These are phyloP conservation scores for Malus sieversii DNA, from an alignment of 306 rosid genomes.

Conservation along the genomic window DNA sequence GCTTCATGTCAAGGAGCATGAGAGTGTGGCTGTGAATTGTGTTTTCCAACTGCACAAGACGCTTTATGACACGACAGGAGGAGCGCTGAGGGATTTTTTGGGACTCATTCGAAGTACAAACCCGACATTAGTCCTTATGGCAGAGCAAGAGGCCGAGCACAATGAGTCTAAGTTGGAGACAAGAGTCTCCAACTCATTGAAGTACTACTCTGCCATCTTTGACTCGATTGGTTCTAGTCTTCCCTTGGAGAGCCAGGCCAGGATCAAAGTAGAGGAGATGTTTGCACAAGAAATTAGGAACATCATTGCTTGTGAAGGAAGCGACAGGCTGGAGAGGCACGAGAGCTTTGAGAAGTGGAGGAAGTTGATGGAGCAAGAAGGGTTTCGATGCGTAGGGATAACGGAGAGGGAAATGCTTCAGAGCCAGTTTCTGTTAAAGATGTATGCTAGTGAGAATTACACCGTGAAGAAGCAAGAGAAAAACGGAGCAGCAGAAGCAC, in stretches of 20 bases:
- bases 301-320: constrained; percentile 81
- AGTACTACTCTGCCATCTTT: constrained; percentile 69
- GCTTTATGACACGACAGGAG: constrained; percentile 55
- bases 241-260: constrained; percentile 45
- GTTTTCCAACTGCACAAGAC: constrained; percentile 81
- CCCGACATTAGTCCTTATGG: constrained; percentile 52
- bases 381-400: constrained; percentile 45
- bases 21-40: constrained; percentile 76
- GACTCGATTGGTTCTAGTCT: constrained; percentile 58
- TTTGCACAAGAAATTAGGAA: constrained; percentile 74
- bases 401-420: constrained; percentile 59
- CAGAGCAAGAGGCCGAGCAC: constrained; percentile 87
- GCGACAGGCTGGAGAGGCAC: constrained; percentile 81
- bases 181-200: constrained; percentile 61
- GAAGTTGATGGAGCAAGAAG: constrained; percentile 73
- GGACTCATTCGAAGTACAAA: constrained; percentile 84
- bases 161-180: constrained; percentile 49
- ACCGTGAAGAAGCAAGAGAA: constrained; percentile 44
- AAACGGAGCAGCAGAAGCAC: constrained; percentile 38
- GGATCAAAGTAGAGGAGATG: constrained; percentile 75
- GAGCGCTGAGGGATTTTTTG: constrained; percentile 67
- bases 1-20: constrained; percentile 96
- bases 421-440: constrained; percentile 64
- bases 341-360: constrained; percentile 72
- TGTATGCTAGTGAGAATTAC: constrained; percentile 52